phyloP scores from a whole-genome alignment of 352 stramenopile species.

The Phytophthora podocarpi region DNA sequence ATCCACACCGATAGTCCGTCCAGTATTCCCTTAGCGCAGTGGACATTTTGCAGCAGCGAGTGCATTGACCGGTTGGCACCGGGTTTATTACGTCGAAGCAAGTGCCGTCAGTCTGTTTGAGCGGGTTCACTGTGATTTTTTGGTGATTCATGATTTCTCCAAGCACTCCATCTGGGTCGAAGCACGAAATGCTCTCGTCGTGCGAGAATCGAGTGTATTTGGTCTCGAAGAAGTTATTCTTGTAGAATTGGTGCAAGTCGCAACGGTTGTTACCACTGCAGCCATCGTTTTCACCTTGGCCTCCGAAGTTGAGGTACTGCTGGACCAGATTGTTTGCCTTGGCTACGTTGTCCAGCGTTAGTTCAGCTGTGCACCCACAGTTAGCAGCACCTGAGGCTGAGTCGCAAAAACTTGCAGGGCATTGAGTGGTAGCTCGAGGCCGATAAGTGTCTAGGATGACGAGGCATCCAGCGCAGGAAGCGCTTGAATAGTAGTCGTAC shows the following conservation, averaged over 20 bases:
- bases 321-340: slow-evolving; percentile 35
- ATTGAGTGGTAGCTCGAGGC: slow-evolving; percentile 39
- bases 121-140: slow-evolving; percentile 41
- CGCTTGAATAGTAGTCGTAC: slow-evolving; percentile 48
- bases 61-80: slow-evolving; percentile 36
- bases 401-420: slow-evolving; percentile 45
- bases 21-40: slow-evolving; percentile 57
- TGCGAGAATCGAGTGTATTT: slow-evolving; percentile 28
- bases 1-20: slow-evolving; percentile 63
- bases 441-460: slow-evolving; percentile 55
- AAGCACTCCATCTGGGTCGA: slow-evolving; percentile 19
- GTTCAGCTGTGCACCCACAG: slow-evolving; percentile 1
- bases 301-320: slow-evolving; percentile 44
- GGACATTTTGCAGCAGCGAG: slow-evolving; percentile 51
- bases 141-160: slow-evolving; percentile 31
- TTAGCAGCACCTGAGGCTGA: slow-evolving; percentile 1
- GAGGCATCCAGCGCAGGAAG: slow-evolving; percentile 55
- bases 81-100: slow-evolving; percentile 36
- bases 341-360: slow-evolving; percentile 39
- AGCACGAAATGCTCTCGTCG: slow-evolving; percentile 28
- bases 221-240: slow-evolving; percentile 51
- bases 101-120: slow-evolving; percentile 18
- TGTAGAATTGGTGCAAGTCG: slow-evolving; percentile 40
- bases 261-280: slow-evolving; percentile 53
- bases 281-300: slow-evolving; percentile 49